These are phyloP conservation scores for Epicoccum nigrum DNA, from an alignment of 2,329 filamentous ascomycete species.

Conservation along the genomic window DNA sequence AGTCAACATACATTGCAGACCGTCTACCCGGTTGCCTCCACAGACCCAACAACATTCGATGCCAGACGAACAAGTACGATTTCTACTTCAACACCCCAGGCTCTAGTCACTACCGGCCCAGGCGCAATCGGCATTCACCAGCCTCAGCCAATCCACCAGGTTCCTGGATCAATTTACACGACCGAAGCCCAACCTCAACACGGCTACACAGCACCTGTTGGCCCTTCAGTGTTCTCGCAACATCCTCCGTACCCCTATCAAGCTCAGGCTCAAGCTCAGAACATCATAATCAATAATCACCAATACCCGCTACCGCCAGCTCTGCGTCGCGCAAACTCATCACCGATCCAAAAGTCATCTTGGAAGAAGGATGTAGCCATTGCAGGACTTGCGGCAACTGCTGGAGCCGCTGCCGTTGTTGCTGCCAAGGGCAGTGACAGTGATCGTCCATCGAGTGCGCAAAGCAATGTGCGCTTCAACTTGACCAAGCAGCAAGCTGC, in stretches of 20 bases:
- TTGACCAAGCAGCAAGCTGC: conserved; percentile 62
- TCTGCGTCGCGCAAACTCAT: conserved; percentile 54
- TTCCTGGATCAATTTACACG: conserved; percentile 71
- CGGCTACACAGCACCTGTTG: conserved; percentile 50
- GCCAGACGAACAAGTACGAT: conserved; percentile 58
- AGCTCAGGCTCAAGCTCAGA: conserved; percentile 26
- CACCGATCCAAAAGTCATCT: conserved; percentile 50
- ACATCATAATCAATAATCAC: conserved; percentile 27
- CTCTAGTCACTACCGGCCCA: conserved; percentile 40
- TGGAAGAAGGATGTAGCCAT: conserved; percentile 52
- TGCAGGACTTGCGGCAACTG: conserved; percentile 51
- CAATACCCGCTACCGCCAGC: conserved; percentile 28
- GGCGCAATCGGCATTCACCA: conserved; percentile 76
- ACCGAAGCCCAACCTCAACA: conserved; percentile 49
- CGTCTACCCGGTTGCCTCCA: conserved; percentile 70
- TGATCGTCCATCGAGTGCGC: conserved; percentile 34
- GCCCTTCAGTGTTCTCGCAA: conserved; percentile 50
- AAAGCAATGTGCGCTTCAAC: conserved; percentile 62
- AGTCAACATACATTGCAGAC: conserved; percentile 63
- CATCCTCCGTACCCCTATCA: conserved; percentile 26
- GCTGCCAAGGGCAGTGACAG: conserved; percentile 30
- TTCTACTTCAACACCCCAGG: conserved; percentile 51
- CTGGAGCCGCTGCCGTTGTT: conserved; percentile 51
- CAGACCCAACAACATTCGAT: conserved; percentile 68
- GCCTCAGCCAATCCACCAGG: conserved; percentile 77